Percentiles rank a stretch among this genome's conserved stretches.
Evolutionary conservation across 495 filamentous ascomycete species (phyloP).

Genomic region (Cercophora scortea): DNA sequence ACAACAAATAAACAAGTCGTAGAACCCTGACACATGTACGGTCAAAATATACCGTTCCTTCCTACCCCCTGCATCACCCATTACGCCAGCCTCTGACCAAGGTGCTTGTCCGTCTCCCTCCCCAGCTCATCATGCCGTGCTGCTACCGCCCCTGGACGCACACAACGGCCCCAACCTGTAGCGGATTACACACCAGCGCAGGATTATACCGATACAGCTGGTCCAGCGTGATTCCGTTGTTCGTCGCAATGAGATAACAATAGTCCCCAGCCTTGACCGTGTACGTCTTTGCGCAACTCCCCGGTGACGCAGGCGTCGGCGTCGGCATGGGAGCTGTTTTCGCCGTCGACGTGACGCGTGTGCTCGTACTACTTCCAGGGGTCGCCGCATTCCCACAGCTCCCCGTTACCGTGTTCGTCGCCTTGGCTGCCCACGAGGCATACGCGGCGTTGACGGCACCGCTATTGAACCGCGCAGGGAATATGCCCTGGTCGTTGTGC

Average conservation of each 20-base stretch:
- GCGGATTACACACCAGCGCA: slow-evolving; percentile 4
- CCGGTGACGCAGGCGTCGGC: neutral
- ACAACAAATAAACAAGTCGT: too few relatives aligned
- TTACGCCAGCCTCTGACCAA: too few relatives aligned
- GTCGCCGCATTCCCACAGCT: slow-evolving; percentile 20
- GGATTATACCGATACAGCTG: slow-evolving; percentile 2
- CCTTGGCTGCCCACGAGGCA: slow-evolving; percentile 38
- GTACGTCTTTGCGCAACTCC: slow-evolving; percentile 2
- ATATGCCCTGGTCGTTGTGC: slow-evolving; percentile 34
- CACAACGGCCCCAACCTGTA: slow-evolving; percentile 5
- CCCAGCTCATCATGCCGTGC: too few relatives aligned
- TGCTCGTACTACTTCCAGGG: slow-evolving; percentile 1
- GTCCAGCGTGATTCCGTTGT: slow-evolving; percentile 5
- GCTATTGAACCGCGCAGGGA: slow-evolving; percentile 28
- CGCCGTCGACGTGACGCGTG: neutral
- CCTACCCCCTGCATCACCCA: too few relatives aligned
- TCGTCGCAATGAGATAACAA: slow-evolving; percentile 7
- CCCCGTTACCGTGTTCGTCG: slow-evolving; percentile 29
- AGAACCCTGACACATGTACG: too few relatives aligned
- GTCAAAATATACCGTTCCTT: too few relatives aligned
- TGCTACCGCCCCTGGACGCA: neutral
- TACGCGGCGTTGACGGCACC: slow-evolving; percentile 42
- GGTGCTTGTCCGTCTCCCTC: too few relatives aligned
- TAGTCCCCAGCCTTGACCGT: slow-evolving; percentile 7
- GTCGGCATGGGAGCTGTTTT: neutral